Evolutionary conservation across 192 early-diverging fungal genomes (phyloP).

Genomic region (Gonapodya sp.): DNA sequence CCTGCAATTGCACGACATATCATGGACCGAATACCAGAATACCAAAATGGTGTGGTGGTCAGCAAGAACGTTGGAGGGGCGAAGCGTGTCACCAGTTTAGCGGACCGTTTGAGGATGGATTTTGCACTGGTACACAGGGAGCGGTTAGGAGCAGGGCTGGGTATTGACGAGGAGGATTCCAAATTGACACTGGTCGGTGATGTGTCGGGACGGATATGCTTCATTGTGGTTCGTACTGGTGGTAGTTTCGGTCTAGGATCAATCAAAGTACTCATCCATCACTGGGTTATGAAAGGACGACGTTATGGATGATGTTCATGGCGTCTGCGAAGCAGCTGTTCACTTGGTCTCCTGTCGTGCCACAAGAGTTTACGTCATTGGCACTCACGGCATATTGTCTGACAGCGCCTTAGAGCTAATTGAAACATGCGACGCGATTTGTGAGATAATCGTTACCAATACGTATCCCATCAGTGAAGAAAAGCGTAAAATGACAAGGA

Average conservation of each 20-base stretch:
- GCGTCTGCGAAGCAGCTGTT: conserved; percentile 87
- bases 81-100: conserved; percentile 88
- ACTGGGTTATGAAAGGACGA: conserved; percentile 54
- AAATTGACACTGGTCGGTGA: conserved; percentile 47
- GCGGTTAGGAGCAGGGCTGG: conserved; percentile 39
- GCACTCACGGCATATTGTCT: conserved; percentile 90
- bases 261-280: not conserved
- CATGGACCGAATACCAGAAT: conserved; percentile 55
- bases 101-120: conserved; percentile 82
- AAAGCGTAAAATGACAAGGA: conserved; percentile 57
- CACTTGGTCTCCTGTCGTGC: conserved; percentile 76
- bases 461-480: conserved; percentile 69
- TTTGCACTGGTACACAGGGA: conserved; percentile 96
- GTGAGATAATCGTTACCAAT: conserved; percentile 82
- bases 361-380: conserved; percentile 82
- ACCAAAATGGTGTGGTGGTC: conserved; percentile 65
- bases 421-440: conserved; percentile 64
- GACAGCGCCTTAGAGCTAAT: conserved; percentile 77
- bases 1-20: conserved; percentile 86
- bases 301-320: conserved; percentile 80
- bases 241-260: not conserved
- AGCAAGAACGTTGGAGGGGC: conserved; percentile 93
- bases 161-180: conserved; percentile 20
- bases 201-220: conserved; percentile 37
- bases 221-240: conserved; percentile 32